Evolutionary conservation across 805 yeast species (phyloP).

Genomic region (Candida multigemmis): DNA sequence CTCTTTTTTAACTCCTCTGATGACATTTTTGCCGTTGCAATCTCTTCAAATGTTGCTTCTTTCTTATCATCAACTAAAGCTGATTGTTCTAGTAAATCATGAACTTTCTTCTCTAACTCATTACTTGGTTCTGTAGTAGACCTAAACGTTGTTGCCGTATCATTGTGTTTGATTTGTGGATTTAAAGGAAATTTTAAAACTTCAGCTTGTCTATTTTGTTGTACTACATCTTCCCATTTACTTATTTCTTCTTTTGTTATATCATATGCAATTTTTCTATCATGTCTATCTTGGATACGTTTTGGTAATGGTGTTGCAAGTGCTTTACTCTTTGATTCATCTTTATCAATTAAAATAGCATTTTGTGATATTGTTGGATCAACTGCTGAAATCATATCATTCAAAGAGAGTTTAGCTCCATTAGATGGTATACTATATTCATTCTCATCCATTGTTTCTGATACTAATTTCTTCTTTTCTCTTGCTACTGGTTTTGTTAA

Average conservation of each 20-base stretch:
- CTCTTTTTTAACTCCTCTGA: slow-evolving; percentile 71
- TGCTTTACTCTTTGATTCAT: slow-evolving; percentile 31
- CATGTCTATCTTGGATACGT: slow-evolving; percentile 76
- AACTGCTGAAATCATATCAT: slow-evolving; percentile 68
- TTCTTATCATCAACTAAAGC: slow-evolving; percentile 62
- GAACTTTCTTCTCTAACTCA: slow-evolving; percentile 61
- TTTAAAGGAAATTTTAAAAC: slow-evolving; percentile 71
- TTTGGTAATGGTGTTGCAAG: slow-evolving; percentile 77
- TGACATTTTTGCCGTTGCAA: slow-evolving; percentile 72
- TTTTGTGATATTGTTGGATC: slow-evolving; percentile 40
- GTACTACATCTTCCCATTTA: slow-evolving; percentile 83
- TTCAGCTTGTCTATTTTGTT: slow-evolving; percentile 74
- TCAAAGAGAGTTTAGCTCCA: slow-evolving; percentile 50
- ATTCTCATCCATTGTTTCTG: slow-evolving; percentile 52
- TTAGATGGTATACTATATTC: slow-evolving; percentile 61
- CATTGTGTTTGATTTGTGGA: slow-evolving; percentile 35
- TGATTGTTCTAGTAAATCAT: slow-evolving; percentile 52
- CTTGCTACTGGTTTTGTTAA: slow-evolving; percentile 28
- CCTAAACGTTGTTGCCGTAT: slow-evolving; percentile 44
- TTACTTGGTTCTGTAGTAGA: slow-evolving; percentile 35
- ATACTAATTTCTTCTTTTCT: slow-evolving; percentile 39
- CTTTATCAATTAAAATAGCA: slow-evolving; percentile 40
- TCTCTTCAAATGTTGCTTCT: slow-evolving; percentile 79
- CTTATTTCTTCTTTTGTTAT: slow-evolving; percentile 78
- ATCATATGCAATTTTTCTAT: slow-evolving; percentile 84